phyloP scores from a whole-genome alignment of 2,329 filamentous ascomycete genomes.

The Didymella sp. region DNA sequence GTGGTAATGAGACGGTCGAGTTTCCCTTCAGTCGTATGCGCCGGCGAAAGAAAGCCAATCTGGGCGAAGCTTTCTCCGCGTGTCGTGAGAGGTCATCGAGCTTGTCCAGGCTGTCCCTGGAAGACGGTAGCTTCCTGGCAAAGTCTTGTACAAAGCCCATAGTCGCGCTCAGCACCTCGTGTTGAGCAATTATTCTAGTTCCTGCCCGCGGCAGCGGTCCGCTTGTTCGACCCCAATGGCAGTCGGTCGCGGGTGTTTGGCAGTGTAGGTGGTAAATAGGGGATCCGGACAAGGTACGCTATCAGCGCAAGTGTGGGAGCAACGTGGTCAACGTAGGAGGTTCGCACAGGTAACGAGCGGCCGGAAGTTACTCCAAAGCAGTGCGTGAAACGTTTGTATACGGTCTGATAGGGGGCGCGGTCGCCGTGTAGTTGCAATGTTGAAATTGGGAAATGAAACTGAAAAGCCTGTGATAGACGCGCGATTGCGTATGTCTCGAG shows the following conservation, averaged over 20 bases:
- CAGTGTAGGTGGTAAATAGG: slow-evolving; percentile 11
- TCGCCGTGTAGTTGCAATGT: slow-evolving; percentile 5
- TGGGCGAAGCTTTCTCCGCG: slow-evolving; percentile 55
- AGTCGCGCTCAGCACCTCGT: slow-evolving; percentile 15
- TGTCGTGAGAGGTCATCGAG: slow-evolving; percentile 54
- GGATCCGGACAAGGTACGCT: slow-evolving; percentile 1
- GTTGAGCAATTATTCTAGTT: slow-evolving; percentile 10
- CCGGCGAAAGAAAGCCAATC: slow-evolving; percentile 81
- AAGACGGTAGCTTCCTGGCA: slow-evolving; percentile 55
- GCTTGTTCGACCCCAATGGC: slow-evolving; percentile 25
- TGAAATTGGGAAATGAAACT: slow-evolving; percentile 15
- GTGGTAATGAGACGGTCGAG: slow-evolving; percentile 88
- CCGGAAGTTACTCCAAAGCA: slow-evolving; percentile 22
- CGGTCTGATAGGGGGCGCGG: slow-evolving; percentile 9
- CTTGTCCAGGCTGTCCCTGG: slow-evolving; percentile 52
- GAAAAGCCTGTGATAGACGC: slow-evolving; percentile 21
- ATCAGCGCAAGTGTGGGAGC: slow-evolving; percentile 15
- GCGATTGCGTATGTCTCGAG: slow-evolving; percentile 32
- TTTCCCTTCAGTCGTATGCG: slow-evolving; percentile 90
- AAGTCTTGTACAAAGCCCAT: slow-evolving; percentile 44
- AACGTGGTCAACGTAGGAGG: slow-evolving; percentile 27
- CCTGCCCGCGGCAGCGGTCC: slow-evolving; percentile 26
- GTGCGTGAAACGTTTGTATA: slow-evolving; percentile 15
- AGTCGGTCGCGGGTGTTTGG: slow-evolving; percentile 8
- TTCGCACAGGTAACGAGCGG: slow-evolving; percentile 34